Base-by-base conservation (phyloP, 2,329 filamentous ascomycete species). In the Ascomycota sp. region DNA sequence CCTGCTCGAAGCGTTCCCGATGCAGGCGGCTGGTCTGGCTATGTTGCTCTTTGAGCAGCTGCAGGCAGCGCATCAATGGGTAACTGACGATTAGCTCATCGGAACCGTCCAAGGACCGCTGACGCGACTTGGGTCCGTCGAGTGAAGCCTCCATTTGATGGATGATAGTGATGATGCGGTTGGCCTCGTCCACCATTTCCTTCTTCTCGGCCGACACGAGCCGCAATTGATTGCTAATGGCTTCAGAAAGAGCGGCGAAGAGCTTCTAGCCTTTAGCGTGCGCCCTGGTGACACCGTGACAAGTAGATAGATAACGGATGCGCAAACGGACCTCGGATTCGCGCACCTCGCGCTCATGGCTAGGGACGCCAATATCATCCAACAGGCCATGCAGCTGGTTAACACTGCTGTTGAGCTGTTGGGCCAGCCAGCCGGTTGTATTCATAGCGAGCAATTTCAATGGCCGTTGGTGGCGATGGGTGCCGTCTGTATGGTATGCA, bases 361-460 rank as follows among this genome's bases (percentile, higher is more conserved):
- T 72, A 20, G 86, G 71, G n/a, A 98, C 79, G 34, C 89, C 89
- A 46, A 98, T 98, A 50, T 98, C 86, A 52, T 98, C 89, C 47
- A 94, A 98, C 33, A 95, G 69, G 39, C 78, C 79, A 55, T 95
- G 86, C 36, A 98, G 68, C 56, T 94, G 83, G 52, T 71, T 72
- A 50, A 95, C 83, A 48, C 93, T 94, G 45, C 70, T 82, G 41
- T 82, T 89, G 57, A 98, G 81, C 69, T 95, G 89, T 52, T 91
- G 82, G 43, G 82, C 79, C 48, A 95, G 65, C 54, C 91, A 91
- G 51, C 79, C 81, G 34, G 85, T 82, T 56, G 94, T 85, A 20
- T 34, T 25, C 32, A 33, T 33, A 13, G 27, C 27, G 23, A 20
- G 33, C 27, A 23, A n/a, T n/a, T n/a, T n/a, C n/a, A n/a, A n/a